Base-by-base conservation (phyloP, 176 grass and related monocot genomes). In the Oryza meridionalis region DNA sequence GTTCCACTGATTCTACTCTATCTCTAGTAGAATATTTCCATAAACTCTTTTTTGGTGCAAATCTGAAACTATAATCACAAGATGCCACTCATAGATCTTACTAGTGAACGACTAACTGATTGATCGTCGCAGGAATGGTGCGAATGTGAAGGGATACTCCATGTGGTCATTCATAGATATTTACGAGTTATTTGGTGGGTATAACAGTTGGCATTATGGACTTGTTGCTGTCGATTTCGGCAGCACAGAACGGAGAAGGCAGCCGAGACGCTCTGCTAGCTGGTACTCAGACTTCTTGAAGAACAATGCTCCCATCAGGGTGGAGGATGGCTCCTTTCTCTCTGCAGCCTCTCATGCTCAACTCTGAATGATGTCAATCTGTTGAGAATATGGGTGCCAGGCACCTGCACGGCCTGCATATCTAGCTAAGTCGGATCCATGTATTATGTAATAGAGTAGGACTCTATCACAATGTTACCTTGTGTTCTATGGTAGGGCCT, bases 141-240 rank as follows among this genome's bases (percentile, higher is more conserved):
- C 44, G 7, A 86, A 94, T 65, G 77, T 91, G 19, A 84, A 51
- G 67, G 92, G 92, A 65, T 91, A 89, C 33, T 94, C 77, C 16
- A 67, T 82, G 21, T 89, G 92, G 92, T 89, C 92, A 12, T 89
- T 94, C 13, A 27, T 94, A 49, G 92, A 94, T 69, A 49, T 89
- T 6, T 91, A 85, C 24, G 89, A 94, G 66, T 44, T 81, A 24
- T 77, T 94, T 12, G 21, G 32, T 1, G 92, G 92, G 3, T 89
- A 85, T 33, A 82, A 85, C 62, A 51, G 70, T 1, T 3, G 4
- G 1, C 46, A 37, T 21, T 94, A 75, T 40, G 89, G 89, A 24
- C 37, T 91, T 22, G 83, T 82, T 12, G 72, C 50, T 19, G 86
- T 94, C 15, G 86, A 91, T 87, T 91, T 94, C 15, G 25, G 42